Conservation (phyloP, 164 flowering plant species). For the Saururus chinensis region DNA sequence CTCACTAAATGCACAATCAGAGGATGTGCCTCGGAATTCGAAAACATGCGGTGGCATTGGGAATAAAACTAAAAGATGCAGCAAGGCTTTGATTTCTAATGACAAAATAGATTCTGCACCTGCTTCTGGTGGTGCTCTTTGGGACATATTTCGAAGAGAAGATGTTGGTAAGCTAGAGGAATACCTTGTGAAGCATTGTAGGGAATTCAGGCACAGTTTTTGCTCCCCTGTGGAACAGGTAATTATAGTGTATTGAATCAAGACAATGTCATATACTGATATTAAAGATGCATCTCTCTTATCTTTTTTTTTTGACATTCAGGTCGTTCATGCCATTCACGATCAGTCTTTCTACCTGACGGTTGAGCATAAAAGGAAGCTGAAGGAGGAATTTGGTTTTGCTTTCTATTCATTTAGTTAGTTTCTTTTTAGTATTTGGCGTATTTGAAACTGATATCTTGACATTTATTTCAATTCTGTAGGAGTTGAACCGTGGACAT, state of each 20-base stretch:
- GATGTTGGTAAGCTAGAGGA: slow-evolving; percentile 45
- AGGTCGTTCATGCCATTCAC: slow-evolving; percentile 45
- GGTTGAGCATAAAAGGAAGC: slow-evolving; percentile 29
- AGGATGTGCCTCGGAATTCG: no score
- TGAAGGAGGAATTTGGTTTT: slow-evolving; percentile 49
- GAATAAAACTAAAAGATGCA: no score
- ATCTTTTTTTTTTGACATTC: not conserved
- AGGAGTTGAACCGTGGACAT: slow-evolving; percentile 54
- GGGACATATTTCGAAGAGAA: slow-evolving; percentile 73
- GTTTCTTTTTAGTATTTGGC: not conserved
- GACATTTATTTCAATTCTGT: not conserved
- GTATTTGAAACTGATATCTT: not conserved
- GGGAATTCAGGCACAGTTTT: slow-evolving; percentile 17
- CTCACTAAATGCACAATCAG: not conserved
- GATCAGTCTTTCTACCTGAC: slow-evolving; percentile 35
- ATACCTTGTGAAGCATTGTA: slow-evolving; percentile 11
- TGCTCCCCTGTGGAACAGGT: slow-evolving; percentile 24
- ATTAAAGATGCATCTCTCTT: not conserved
- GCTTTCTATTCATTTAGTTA: not conserved
- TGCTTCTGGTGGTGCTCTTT: slow-evolving; percentile 47
- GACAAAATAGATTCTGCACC: slow-evolving; percentile 9
- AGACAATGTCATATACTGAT: not conserved
- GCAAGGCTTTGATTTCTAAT: not conserved
- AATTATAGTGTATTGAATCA: not conserved
- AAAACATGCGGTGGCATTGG: no score